Evolutionary conservation across 2,329 filamentous ascomycete genomes (phyloP).

Genomic region (Epichloe brachyelytri): DNA sequence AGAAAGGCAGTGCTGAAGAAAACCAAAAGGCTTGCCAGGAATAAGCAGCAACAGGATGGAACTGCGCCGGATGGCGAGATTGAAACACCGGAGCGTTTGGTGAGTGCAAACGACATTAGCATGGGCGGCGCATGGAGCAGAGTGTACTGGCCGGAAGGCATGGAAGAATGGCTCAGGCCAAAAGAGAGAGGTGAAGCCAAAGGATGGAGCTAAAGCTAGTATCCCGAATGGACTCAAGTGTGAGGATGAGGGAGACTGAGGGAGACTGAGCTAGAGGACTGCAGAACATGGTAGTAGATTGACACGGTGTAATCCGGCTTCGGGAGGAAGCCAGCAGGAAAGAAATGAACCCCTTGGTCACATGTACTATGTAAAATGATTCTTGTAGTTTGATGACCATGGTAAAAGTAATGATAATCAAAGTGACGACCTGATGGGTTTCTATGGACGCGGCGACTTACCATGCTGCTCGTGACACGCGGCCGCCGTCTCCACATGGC

Average conservation of each 20-base stretch:
- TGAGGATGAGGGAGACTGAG: not conserved
- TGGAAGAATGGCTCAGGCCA: slow-evolving; percentile 81
- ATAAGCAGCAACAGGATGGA: slow-evolving; percentile 23
- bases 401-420: not conserved
- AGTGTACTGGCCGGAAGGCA: slow-evolving; percentile 82
- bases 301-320: too few species aligned
- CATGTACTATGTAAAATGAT: not conserved
- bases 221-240: slow-evolving; percentile 8
- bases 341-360: not conserved
- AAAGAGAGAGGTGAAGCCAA: slow-evolving; percentile 55
- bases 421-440: too few species aligned
- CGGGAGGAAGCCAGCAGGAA: too few species aligned
- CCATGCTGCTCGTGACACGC: too few species aligned
- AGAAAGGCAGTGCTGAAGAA: slow-evolving; percentile 30
- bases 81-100: slow-evolving; percentile 25
- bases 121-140: slow-evolving; percentile 77
- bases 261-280: not conserved
- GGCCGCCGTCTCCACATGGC: not conserved
- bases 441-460: not conserved
- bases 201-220: slow-evolving; percentile 17
- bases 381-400: not conserved
- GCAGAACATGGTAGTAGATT: too few species aligned
- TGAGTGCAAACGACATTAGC: slow-evolving; percentile 57
- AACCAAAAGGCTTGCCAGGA: slow-evolving; percentile 26
- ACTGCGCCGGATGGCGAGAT: slow-evolving; percentile 24